phyloP scores from a whole-genome alignment of 768 basidiomycete species.

The Auricularia cornea region DNA sequence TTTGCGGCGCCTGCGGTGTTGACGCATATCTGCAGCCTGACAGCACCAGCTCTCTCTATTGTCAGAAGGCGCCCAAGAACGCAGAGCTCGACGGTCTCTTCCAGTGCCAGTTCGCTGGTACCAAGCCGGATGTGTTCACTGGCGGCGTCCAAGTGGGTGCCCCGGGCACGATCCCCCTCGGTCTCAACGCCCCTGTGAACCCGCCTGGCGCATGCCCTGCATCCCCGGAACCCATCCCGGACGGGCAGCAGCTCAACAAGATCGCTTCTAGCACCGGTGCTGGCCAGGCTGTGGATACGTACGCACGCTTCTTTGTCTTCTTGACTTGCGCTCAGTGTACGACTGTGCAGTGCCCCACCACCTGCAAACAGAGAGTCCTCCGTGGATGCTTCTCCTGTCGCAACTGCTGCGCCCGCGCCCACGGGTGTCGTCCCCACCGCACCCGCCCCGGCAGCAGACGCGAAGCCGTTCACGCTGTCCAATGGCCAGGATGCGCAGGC shows the following conservation, averaged over 20 bases:
- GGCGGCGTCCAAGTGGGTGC: conserved; percentile 35
- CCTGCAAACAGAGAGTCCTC: conserved; percentile 4
- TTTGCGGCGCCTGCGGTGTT: background rate
- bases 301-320: conserved; percentile 1
- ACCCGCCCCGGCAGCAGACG: background rate
- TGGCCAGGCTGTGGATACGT: background rate
- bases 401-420: background rate
- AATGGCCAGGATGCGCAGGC: conserved; percentile 46
- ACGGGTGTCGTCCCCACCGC: background rate
- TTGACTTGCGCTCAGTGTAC: conserved; percentile 1
- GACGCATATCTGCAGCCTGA: conserved; percentile 25
- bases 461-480: conserved; percentile 25
- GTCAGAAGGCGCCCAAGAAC: conserved; percentile 45
- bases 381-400: background rate
- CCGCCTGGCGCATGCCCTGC: conserved; percentile 47
- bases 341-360: conserved; percentile 5
- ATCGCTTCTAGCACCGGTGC: conserved; percentile 25
- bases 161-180: conserved; percentile 47
- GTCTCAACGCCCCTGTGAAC: conserved; percentile 28
- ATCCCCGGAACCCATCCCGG: conserved; percentile 36
- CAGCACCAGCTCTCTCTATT: conserved; percentile 41
- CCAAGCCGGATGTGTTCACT: conserved; percentile 36
- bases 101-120: conserved; percentile 50
- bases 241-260: conserved; percentile 37
- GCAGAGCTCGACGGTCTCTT: conserved; percentile 45